Conservation (phyloP, 495 filamentous ascomycete species). For the Lasiosphaeria miniovina region DNA sequence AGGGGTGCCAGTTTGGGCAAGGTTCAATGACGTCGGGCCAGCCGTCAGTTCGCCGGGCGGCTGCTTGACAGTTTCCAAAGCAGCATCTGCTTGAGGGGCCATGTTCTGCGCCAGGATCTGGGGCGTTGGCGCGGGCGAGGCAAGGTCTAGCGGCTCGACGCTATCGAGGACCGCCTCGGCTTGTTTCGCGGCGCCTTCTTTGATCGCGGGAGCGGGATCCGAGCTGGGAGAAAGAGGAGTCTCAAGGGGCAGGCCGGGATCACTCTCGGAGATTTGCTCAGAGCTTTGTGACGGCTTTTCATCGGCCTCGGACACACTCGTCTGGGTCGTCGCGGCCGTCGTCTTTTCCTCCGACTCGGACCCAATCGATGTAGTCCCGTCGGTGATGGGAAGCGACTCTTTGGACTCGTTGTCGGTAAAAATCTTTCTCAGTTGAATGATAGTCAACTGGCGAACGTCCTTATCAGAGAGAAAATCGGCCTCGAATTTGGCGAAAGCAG, state of each 20-base stretch:
- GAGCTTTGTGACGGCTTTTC: constrained; percentile 26
- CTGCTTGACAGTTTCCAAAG: constrained; percentile 8
- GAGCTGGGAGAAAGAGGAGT: constrained; percentile 27
- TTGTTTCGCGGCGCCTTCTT: constrained; percentile 14
- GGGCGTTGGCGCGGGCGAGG: constrained; percentile 53
- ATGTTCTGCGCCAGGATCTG: constrained; percentile 17
- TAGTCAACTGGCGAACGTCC: constrained; percentile 88
- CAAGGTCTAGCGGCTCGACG: constrained; percentile 69
- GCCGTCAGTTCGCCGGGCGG: constrained; percentile 11
- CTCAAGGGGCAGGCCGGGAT: constrained; percentile 12
- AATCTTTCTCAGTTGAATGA: constrained; percentile 89
- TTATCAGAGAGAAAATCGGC: constrained; percentile 95
- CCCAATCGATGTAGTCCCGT: constrained; percentile 47
- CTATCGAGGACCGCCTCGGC: constrained; percentile 44
- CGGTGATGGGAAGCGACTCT: constrained; percentile 63
- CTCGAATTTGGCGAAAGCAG: constrained; percentile 83
- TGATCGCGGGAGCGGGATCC: constrained; percentile 13
- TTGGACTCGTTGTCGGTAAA: constrained; percentile 86
- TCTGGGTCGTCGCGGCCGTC: constrained; percentile 34
- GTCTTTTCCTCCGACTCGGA: constrained; percentile 41
- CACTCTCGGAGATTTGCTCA: constrained; percentile 21
- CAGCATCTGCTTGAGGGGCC: constrained; percentile 14
- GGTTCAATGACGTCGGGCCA: constrained; percentile 4
- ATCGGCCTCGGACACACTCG: constrained; percentile 24
- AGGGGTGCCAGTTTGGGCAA: neutral